Conservation (phyloP, 495 filamentous ascomycete species). For the Bryoglossum gracile region DNA sequence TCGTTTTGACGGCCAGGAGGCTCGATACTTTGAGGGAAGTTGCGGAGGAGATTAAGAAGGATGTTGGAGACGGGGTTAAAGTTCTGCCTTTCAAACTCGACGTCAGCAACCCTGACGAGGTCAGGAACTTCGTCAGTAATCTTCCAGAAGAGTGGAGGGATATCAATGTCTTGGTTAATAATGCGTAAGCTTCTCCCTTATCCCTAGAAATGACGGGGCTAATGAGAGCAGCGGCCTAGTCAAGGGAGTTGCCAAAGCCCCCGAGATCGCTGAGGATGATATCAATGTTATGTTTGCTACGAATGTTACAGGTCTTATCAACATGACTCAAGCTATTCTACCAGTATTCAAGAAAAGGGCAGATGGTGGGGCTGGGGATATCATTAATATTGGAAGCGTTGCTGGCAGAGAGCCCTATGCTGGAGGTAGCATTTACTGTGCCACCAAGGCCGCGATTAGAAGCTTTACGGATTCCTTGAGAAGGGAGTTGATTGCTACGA, state of each 20-base stretch:
- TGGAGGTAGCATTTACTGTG: slow-evolving; percentile 93
- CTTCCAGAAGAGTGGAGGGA: slow-evolving; percentile 79
- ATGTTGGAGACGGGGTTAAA: slow-evolving; percentile 74
- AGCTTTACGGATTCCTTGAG: slow-evolving; percentile 84
- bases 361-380: slow-evolving; percentile 79
- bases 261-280: slow-evolving; percentile 75
- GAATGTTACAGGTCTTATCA: slow-evolving; percentile 90
- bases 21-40: slow-evolving; percentile 70
- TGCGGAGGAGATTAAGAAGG: slow-evolving; percentile 67
- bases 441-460: slow-evolving; percentile 87
- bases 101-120: slow-evolving; percentile 71
- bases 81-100: slow-evolving; percentile 80
- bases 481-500: slow-evolving; percentile 78
- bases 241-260: slow-evolving; percentile 79
- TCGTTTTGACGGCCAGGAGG: slow-evolving; percentile 82
- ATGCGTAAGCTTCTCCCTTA: slow-evolving; percentile 80
- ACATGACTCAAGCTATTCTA: slow-evolving; percentile 92
- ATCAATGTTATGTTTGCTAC: slow-evolving; percentile 83
- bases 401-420: slow-evolving; percentile 86
- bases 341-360: slow-evolving; percentile 73
- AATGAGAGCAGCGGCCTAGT: slow-evolving; percentile 61
- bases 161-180: slow-evolving; percentile 90
- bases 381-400: slow-evolving; percentile 96
- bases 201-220: slow-evolving; percentile 6
- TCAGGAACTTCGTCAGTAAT: slow-evolving; percentile 63